Evolutionary conservation across 441 rosid genomes (phyloP).

Genomic region (Viola pubescens): DNA sequence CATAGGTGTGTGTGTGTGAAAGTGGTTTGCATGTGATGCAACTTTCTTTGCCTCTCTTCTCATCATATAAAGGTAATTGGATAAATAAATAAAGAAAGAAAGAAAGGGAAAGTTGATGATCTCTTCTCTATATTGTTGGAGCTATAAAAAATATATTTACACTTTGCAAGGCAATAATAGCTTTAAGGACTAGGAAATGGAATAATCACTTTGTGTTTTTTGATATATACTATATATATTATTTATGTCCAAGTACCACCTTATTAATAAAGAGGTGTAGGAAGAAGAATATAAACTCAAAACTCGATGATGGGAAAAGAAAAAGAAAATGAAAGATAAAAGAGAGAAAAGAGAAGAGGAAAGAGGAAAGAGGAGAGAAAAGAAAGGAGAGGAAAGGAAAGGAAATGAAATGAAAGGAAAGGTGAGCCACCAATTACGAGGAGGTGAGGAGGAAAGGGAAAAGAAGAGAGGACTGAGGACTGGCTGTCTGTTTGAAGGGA

Average conservation of each 20-base stretch:
- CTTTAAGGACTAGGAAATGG: constrained; percentile 30
- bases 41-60: constrained; percentile 22
- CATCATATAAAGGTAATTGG: constrained; percentile 24
- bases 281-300: constrained; percentile 14
- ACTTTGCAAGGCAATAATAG: constrained; percentile 18
- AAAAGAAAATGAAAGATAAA: neutral
- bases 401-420: too few relatives aligned
- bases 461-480: constrained; percentile 28
- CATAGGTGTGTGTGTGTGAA: constrained; percentile 26
- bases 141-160: constrained; percentile 3
- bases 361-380: constrained; percentile 8
- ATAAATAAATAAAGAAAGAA: constrained; percentile 15
- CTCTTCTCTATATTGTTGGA: constrained; percentile 18
- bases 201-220: constrained; percentile 35
- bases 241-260: too few relatives aligned
- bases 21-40: constrained; percentile 59
- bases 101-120: constrained; percentile 9
- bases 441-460: constrained; percentile 14
- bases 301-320: constrained; percentile 14
- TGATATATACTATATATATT: neutral
- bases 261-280: neutral
- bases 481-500: constrained; percentile 49
- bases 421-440: constrained; percentile 29
- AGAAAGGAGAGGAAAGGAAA: constrained; percentile 14
- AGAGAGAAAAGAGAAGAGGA: constrained; percentile 8